Base-by-base conservation (phyloP, 208 protist species). In the Leishmania tropica region DNA sequence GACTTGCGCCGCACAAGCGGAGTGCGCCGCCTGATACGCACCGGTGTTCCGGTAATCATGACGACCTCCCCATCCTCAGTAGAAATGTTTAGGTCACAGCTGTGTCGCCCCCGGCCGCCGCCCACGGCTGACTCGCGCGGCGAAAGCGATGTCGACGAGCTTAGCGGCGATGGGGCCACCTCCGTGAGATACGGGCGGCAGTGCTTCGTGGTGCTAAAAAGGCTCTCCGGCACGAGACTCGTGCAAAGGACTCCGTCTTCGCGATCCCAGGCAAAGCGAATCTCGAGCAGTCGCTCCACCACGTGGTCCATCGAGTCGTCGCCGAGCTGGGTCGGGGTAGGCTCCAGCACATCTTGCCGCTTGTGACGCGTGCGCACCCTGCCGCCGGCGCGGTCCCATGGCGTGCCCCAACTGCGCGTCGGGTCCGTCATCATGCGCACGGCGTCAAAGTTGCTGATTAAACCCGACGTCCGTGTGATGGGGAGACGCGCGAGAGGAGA, bases 201-300 rank as follows among this genome's bases (percentile, higher is more conserved):
- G 88, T 97, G 94, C 67, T 83, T 89, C 17, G 87, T 88, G 67
- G 86, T 71, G 24, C 72, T 40, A 76, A 88, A 90, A 35, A 95
- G 75, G 13, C 86, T 88, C 35, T 75, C 74, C 24, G 94, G 93
- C 37, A 97, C 89, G 75, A 94, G 80, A 76, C 84, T 90, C 56
- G 87, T 82, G 35, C 88, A 87, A 28, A 94, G 56, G 24, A 97
- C 79, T 56, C 86, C 93, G 71, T 97, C 94, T 86, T 89, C 92
- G 47, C 84, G 85, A 85, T 97, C 94, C 93, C 94, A 97, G 71
- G 89, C 75, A 81, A 96, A 95, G 68, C 94, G 90, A n/a, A 96
- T 67, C 79, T 93, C 90, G 19, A 97, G 73, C 73, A 97, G 82
- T 13, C 89, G 81, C 76, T 89, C 80, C 64, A 97, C 79, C 13